phyloP scores from a whole-genome alignment of 2,329 filamentous ascomycete species.

The Alternaria dauci region DNA sequence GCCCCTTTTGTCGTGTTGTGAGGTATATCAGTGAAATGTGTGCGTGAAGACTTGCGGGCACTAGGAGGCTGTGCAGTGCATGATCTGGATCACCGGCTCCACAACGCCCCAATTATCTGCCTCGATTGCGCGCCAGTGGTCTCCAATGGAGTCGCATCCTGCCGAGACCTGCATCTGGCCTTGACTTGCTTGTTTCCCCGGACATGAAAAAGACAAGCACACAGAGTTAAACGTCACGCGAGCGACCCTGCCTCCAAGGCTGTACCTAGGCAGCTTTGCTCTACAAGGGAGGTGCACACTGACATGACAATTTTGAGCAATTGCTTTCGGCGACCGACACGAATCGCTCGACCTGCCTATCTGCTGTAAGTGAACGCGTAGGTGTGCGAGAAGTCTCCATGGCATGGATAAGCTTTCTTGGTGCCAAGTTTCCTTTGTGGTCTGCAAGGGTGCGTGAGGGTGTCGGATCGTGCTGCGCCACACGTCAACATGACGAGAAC shows the following conservation, averaged over 20 bases:
- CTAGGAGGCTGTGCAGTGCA: constrained; percentile 27
- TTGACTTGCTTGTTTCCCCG: constrained; percentile 21
- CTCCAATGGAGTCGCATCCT: constrained; percentile 28
- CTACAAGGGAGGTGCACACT: neutral
- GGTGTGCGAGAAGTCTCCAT: neutral
- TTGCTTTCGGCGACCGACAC: neutral
- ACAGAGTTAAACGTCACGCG: neutral
- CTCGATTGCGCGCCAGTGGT: constrained; percentile 4
- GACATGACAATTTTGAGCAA: neutral
- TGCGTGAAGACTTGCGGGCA: constrained; percentile 16
- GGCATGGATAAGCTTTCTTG: neutral
- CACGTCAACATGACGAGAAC: neutral
- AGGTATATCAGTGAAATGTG: constrained; percentile 7
- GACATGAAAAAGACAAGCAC: neutral
- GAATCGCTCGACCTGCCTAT: neutral
- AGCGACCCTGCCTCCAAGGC: neutral
- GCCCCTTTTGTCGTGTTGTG: constrained; percentile 18
- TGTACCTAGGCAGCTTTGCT: neutral
- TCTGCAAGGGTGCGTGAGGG: neutral
- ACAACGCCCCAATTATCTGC: constrained; percentile 13
- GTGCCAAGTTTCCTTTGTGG: neutral
- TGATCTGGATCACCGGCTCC: constrained; percentile 20
- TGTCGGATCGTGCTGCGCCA: neutral
- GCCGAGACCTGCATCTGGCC: neutral
- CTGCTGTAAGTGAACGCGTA: neutral